Percentiles rank a stretch among this genome's conserved stretches.
Conservation (phyloP, 148 eudicot species). For the Amaranthus hypochondriacus region DNA sequence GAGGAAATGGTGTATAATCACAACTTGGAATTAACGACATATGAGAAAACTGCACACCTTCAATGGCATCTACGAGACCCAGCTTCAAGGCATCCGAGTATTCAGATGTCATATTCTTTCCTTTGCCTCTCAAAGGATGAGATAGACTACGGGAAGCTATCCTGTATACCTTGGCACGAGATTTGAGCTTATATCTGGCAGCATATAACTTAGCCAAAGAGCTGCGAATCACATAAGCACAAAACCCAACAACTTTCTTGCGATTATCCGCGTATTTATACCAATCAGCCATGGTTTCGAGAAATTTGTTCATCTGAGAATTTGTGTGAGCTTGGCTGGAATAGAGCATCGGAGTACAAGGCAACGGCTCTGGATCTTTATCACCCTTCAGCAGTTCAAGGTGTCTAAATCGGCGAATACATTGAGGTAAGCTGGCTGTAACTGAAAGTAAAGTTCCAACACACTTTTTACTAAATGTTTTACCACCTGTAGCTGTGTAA, state of each 20-base stretch:
- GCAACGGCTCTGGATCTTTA: conserved; percentile 89
- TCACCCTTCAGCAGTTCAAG: conserved; percentile 80
- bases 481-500: conserved; percentile 73
- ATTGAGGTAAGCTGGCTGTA: conserved; percentile 81
- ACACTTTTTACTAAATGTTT: conserved; percentile 70
- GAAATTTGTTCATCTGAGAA: conserved; percentile 95
- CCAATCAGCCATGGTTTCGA: conserved; percentile 99
- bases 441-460: conserved; percentile 96
- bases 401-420: conserved; percentile 67
- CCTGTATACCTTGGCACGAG: conserved; percentile 87
- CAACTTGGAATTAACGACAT: conserved; percentile 85
- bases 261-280: conserved; percentile 90
- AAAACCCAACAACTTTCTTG: conserved; percentile 86
- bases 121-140: conserved; percentile 62
- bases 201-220: conserved; percentile 92
- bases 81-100: conserved; percentile 74
- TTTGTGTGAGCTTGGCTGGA: conserved; percentile 96
- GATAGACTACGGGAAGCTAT: conserved; percentile 85
- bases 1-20: conserved; percentile 82
- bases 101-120: conserved; percentile 53
- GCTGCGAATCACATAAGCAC: conserved; percentile 91
- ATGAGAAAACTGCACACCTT: conserved; percentile 87
- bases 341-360: conserved; percentile 91
- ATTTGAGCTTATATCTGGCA: conserved; percentile 86
- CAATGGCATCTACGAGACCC: conserved; percentile 85